These are phyloP conservation scores for Aspergillus ostianus DNA, from an alignment of 495 filamentous ascomycete species.

Conservation along the genomic window DNA sequence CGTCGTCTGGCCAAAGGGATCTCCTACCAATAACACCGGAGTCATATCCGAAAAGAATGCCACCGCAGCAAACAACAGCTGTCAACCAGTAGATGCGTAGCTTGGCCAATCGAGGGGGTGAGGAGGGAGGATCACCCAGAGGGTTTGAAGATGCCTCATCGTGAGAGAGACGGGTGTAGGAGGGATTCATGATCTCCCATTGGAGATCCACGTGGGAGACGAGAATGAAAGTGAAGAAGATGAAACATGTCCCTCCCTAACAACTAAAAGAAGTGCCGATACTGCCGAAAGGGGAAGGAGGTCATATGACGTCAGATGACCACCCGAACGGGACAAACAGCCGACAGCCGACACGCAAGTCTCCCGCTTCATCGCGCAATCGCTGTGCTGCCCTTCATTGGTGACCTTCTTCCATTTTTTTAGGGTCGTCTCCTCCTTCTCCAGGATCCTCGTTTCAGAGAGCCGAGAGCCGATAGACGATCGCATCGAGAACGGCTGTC, in stretches of 20 bases:
- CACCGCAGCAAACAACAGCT: slow-evolving; percentile 45
- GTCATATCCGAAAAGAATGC: slow-evolving; percentile 45
- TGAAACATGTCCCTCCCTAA: background rate
- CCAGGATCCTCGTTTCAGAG: background rate
- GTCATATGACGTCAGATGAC: slow-evolving; percentile 7
- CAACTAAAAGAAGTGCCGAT: background rate
- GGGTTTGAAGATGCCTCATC: background rate
- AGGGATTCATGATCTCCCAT: slow-evolving; percentile 3
- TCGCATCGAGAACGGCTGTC: background rate
- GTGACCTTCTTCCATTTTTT: background rate
- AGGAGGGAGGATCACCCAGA: background rate
- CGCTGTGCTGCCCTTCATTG: background rate
- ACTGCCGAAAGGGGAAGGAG: slow-evolving; percentile 8
- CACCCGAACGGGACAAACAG: slow-evolving; percentile 4
- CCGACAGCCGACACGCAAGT: slow-evolving; percentile 6
- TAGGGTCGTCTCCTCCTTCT: background rate
- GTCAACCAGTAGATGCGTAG: slow-evolving; percentile 55
- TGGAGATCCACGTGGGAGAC: background rate
- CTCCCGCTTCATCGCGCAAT: slow-evolving; percentile 1
- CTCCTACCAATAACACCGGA: slow-evolving; percentile 44
- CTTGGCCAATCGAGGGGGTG: background rate
- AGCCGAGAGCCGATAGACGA: background rate
- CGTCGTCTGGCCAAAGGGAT: background rate
- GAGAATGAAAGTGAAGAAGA: background rate
- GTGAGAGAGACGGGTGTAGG: slow-evolving; percentile 7